Base-by-base conservation (phyloP, 306 rosid species). In the Parietaria judaica region DNA sequence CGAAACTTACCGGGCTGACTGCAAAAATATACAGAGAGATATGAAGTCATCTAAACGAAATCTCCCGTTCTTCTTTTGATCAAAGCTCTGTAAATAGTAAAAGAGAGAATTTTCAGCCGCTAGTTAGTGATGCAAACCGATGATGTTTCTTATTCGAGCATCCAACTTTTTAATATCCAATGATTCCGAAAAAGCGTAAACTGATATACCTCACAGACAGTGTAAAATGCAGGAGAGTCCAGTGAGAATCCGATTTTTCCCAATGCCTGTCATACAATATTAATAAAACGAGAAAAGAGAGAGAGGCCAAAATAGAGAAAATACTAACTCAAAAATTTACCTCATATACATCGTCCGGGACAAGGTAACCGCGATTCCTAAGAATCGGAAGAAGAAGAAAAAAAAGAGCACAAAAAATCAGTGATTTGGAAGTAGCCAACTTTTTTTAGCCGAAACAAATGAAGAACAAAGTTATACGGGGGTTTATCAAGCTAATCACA, bases 161-260 rank as follows among this genome's bases (percentile, higher is more conserved):
- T n/a, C 6, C 13, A 4, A 49, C 13, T n/a, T n/a, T 10, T 4
- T 5, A n/a, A n/a, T 49, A 49, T 49, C 13, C 53, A 11, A 49
- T 49, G 0, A n/a, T n/a, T 46, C 50, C 0, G 50, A 46, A 13
- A 56, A 67, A 45, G 67, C 52, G 58, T 14, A 56, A 50, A 23
- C 31, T 23, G 61, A 8, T 69, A 67, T 82, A 90, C 95, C 97
- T 87, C 97, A 0, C 97, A 90, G 54, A 71, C 94, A 61, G 94
- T 72, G 79, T 76, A 87, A 69, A 90, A 90, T 17, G 94, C 90
- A 63, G 94, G 97, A 72, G 97, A 81, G 78, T 90, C 97, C 80
- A 90, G 77, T 67, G 53, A 76, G 84, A 84, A 87, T 58, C 94
- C 97, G 74, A 87, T 72, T 79, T 90, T 90, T 51, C 66, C 73